Evolutionary conservation across 768 basidiomycete genomes (phyloP).

Genomic region (Boletus insuetus): DNA sequence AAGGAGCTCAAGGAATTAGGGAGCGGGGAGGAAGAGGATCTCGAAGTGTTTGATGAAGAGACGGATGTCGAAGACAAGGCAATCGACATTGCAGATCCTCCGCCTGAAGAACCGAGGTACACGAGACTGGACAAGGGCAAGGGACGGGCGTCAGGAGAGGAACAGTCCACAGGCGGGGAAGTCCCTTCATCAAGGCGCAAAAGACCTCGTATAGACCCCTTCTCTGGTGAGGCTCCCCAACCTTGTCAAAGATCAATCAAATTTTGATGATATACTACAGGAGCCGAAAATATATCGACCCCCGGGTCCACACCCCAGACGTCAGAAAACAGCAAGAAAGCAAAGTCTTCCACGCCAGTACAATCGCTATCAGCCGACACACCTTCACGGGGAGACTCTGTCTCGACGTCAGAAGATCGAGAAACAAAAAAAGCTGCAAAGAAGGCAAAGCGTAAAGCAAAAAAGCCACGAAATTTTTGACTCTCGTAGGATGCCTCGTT

Average conservation of each 20-base stretch:
- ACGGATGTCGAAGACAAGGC: slow-evolving; percentile 1
- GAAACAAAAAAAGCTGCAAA: slow-evolving; percentile 29
- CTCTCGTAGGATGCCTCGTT: slow-evolving; percentile 9
- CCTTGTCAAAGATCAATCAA: not conserved
- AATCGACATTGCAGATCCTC: slow-evolving; percentile 6
- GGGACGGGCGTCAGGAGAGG: slow-evolving; percentile 34
- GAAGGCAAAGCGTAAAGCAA: slow-evolving; percentile 36
- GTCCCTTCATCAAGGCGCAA: slow-evolving; percentile 40
- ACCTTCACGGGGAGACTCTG: slow-evolving; percentile 23
- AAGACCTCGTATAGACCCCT: slow-evolving; percentile 59
- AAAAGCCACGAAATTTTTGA: slow-evolving; percentile 14
- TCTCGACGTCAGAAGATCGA: slow-evolving; percentile 21
- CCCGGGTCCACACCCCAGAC: not conserved
- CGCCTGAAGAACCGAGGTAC: not conserved
- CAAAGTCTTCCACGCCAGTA: not conserved
- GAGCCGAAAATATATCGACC: slow-evolving; percentile 25
- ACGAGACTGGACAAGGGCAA: slow-evolving; percentile 33
- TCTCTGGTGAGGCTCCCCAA: slow-evolving; percentile 46
- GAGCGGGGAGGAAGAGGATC: slow-evolving; percentile 41
- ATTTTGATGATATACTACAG: slow-evolving; percentile 19
- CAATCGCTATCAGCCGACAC: not conserved
- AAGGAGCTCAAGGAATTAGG: slow-evolving; percentile 45
- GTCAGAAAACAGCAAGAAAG: slow-evolving; percentile 9
- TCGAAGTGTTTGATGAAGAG: slow-evolving; percentile 37
- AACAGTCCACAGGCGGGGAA: slow-evolving; percentile 9